These are phyloP conservation scores for Xylaria sp. DNA, from an alignment of 2,329 filamentous ascomycete species.

Conservation along the genomic window DNA sequence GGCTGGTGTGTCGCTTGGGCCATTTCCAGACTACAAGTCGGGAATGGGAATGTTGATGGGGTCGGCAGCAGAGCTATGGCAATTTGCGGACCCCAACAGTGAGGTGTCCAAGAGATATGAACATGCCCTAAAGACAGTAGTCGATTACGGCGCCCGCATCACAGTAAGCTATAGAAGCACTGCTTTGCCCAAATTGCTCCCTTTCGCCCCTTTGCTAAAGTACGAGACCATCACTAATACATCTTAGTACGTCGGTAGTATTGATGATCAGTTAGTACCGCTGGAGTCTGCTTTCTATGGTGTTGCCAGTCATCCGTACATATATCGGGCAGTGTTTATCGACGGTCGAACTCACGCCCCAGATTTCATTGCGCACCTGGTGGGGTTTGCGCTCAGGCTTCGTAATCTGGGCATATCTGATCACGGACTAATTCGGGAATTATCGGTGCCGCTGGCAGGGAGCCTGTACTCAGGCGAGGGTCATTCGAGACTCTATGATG, in stretches of 20 bases:
- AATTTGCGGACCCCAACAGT: conserved; percentile 86
- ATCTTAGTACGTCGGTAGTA: conserved; percentile 80
- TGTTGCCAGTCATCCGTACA: conserved; percentile 87
- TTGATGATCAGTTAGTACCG: conserved; percentile 95
- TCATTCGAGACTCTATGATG: conserved; percentile 92
- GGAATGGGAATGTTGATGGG: conserved; percentile 87
- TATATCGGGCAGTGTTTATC: conserved; percentile 95
- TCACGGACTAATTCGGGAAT: conserved; percentile 90
- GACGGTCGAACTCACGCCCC: conserved; percentile 92
- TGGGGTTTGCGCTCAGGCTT: conserved; percentile 92
- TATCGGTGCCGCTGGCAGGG: conserved; percentile 87
- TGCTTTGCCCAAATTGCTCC: neutral
- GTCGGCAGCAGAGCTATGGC: conserved; percentile 92
- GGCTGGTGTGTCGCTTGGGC: conserved; percentile 93
- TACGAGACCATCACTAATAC: conserved; percentile 18
- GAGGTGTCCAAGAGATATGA: conserved; percentile 85
- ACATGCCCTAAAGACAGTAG: conserved; percentile 75
- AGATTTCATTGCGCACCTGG: conserved; percentile 91
- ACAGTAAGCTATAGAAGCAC: conserved; percentile 54
- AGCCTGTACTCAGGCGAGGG: conserved; percentile 92
- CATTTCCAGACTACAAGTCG: conserved; percentile 91
- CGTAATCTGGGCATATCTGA: conserved; percentile 93
- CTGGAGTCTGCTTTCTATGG: conserved; percentile 93
- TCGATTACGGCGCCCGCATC: conserved; percentile 83
- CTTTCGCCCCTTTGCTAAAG: neutral